Conservation (phyloP, 805 yeast genomes). For the Pichia sporocuriosa region DNA sequence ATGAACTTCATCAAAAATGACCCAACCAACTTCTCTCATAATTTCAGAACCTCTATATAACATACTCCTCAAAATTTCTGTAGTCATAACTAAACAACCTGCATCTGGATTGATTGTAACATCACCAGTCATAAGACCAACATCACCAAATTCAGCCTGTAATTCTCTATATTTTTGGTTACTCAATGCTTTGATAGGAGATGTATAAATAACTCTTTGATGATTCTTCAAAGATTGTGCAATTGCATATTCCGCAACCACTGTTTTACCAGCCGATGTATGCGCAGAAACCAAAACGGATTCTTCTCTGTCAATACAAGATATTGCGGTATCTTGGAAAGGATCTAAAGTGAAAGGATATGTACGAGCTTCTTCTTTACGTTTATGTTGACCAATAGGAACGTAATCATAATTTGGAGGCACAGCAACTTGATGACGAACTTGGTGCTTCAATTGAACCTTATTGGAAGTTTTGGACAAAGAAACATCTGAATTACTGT, state of each 20-base stretch:
- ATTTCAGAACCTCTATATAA: slow-evolving; percentile 93
- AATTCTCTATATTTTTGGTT: slow-evolving; percentile 83
- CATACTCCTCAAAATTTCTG: slow-evolving; percentile 94
- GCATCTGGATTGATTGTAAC: slow-evolving; percentile 97
- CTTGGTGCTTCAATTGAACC: slow-evolving; percentile 69
- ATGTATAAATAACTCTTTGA: slow-evolving; percentile 90
- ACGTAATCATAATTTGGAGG: slow-evolving; percentile 86
- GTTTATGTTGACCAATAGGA: slow-evolving; percentile 84
- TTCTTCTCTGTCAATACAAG: slow-evolving; percentile 91
- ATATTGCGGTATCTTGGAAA: slow-evolving; percentile 93
- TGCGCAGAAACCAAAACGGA: slow-evolving; percentile 96
- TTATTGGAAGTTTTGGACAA: neutral
- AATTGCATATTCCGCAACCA: slow-evolving; percentile 94
- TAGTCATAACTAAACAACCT: slow-evolving; percentile 93
- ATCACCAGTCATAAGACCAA: slow-evolving; percentile 95
- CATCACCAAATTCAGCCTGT: slow-evolving; percentile 42
- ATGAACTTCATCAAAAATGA: slow-evolving; percentile 96
- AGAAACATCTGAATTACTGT: too few relatives aligned
- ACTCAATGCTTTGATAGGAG: slow-evolving; percentile 88
- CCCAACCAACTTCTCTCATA: slow-evolving; percentile 95
- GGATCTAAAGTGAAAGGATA: slow-evolving; percentile 95
- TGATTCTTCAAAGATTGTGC: slow-evolving; percentile 89
- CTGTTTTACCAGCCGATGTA: slow-evolving; percentile 96
- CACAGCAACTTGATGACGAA: slow-evolving; percentile 94
- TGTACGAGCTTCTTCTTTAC: slow-evolving; percentile 71